phyloP scores from a whole-genome alignment of 495 filamentous ascomycete genomes.

The Talaromyces liani region DNA sequence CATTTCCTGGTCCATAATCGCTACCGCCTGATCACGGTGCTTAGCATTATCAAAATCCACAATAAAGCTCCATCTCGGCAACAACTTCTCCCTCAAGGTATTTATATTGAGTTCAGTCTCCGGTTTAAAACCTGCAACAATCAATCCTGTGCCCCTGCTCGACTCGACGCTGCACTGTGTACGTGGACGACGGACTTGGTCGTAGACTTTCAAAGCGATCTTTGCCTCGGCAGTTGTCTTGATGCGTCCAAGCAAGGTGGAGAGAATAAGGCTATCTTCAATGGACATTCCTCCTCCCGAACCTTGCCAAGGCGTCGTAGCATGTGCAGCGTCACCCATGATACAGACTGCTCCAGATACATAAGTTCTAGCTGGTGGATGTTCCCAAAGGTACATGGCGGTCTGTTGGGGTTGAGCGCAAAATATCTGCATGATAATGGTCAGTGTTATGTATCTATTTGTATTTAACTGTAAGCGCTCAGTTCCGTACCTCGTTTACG shows the following conservation, averaged over 20 bases:
- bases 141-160: background rate
- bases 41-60: background rate
- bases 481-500: constrained; percentile 11
- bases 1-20: background rate
- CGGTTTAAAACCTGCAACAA: background rate
- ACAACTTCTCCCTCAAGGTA: background rate
- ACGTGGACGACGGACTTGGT: constrained; percentile 15
- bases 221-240: background rate
- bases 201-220: constrained; percentile 12
- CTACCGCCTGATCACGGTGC: background rate
- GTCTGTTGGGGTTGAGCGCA: background rate
- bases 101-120: background rate
- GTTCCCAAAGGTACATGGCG: constrained; percentile 1
- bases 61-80: background rate
- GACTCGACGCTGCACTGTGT: constrained; percentile 10
- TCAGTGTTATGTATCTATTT: too few relatives aligned
- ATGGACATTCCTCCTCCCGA: constrained; percentile 24
- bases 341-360: constrained; percentile 30
- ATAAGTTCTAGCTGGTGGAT: constrained; percentile 8
- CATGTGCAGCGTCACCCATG: constrained; percentile 39
- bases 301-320: constrained; percentile 23
- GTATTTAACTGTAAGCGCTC: too few relatives aligned
- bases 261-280: constrained; percentile 36
- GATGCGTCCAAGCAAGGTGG: constrained; percentile 22
- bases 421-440: background rate